Conservation (phyloP, 140 eudicot species). For the Anethum foeniculum region DNA sequence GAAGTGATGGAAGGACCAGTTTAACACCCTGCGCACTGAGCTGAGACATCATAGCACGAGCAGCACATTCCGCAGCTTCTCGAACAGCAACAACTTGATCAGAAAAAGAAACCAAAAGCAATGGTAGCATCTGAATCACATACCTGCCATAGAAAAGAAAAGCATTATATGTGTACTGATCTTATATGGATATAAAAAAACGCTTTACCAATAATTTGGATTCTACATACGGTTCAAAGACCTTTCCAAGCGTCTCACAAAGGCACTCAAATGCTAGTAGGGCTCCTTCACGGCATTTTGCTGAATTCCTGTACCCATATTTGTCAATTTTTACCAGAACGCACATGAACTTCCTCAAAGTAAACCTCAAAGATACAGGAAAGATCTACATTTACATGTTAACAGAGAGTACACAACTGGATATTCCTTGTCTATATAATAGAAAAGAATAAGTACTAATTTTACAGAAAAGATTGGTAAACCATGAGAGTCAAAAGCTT, state of each 20-base stretch:
- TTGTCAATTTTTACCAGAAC: not conserved
- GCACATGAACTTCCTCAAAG: not conserved
- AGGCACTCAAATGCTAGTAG: constrained; percentile 92
- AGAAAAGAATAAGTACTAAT: not conserved
- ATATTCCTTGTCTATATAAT: not conserved
- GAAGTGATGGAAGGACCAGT: constrained; percentile 91
- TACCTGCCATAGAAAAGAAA: constrained; percentile 40
- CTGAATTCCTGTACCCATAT: constrained; percentile 61
- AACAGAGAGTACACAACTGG: not conserved
- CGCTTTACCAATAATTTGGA: not conserved
- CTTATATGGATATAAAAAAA: not conserved
- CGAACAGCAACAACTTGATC: constrained; percentile 98
- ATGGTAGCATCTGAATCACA: constrained; percentile 83
- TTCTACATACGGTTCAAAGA: constrained; percentile 84
- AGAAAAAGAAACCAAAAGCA: constrained; percentile 86
- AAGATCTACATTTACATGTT: not conserved
- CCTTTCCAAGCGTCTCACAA: constrained; percentile 93
- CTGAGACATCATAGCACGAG: constrained; percentile 99
- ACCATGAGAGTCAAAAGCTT: not conserved
- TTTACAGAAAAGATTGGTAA: not conserved
- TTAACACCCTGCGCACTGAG: constrained; percentile 96
- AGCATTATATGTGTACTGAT: not conserved
- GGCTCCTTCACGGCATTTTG: constrained; percentile 90
- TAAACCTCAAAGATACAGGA: not conserved
- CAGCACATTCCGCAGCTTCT: constrained; percentile 99